phyloP scores from a whole-genome alignment of 169 alveolate species.

The Theileria orientalis region DNA sequence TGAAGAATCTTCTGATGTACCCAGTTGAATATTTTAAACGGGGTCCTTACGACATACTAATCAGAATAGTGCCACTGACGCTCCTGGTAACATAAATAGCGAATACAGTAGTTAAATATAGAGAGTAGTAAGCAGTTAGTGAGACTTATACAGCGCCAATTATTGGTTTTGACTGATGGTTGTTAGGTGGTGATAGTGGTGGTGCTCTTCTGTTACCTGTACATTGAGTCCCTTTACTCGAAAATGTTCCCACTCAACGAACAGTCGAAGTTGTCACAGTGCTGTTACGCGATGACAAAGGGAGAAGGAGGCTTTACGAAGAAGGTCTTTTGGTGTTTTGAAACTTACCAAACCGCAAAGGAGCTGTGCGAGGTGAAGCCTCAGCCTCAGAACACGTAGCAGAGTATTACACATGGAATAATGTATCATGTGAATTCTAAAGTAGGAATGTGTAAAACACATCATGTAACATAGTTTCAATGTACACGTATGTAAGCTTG shows the following conservation, averaged over 20 bases:
- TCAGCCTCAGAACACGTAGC: not conserved
- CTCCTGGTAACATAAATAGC: not conserved
- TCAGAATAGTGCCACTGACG: conserved; percentile 5
- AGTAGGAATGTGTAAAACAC: no score
- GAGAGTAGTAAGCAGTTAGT: no score
- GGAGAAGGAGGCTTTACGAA: not conserved
- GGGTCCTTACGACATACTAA: conserved; percentile 2
- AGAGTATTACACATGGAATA: no score
- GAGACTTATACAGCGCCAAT: no score
- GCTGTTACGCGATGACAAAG: not conserved
- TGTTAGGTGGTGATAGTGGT: not conserved
- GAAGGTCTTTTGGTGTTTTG: conserved; percentile 19
- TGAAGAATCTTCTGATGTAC: not conserved
- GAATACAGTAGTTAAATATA: not conserved
- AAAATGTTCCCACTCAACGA: not conserved
- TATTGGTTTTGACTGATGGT: not conserved
- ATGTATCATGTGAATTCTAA: no score
- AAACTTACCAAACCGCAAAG: conserved; percentile 1
- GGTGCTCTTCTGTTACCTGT: not conserved
- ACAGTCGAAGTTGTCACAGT: not conserved
- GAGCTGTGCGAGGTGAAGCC: not conserved
- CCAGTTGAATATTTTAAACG: not conserved
- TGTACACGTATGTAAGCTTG: no score
- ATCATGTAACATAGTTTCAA: no score
- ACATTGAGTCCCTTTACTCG: not conserved